These are phyloP conservation scores for Gymnopus androsaceus DNA, from an alignment of 1,284 basidiomycete species.

Conservation along the genomic window DNA sequence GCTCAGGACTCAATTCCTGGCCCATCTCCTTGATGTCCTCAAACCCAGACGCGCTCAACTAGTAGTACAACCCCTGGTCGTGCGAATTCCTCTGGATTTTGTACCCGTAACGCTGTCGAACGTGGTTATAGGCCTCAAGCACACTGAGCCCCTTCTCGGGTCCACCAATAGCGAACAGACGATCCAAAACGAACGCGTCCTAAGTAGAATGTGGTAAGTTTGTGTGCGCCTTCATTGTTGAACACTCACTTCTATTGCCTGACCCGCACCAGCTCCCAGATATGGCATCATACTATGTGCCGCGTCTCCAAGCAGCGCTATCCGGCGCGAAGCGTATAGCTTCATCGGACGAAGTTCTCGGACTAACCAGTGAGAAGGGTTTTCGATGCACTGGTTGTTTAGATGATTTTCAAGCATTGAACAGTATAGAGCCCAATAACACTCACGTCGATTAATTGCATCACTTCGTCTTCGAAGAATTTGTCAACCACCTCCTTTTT, in stretches of 20 bases:
- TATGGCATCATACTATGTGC: constrained; percentile 26
- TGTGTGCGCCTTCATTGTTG: background rate
- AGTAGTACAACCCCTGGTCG: constrained; percentile 19
- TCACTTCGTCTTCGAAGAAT: constrained; percentile 1
- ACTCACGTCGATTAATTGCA: background rate
- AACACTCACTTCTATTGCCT: constrained; percentile 33
- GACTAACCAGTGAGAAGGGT: constrained; percentile 11
- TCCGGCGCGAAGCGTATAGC: constrained; percentile 26
- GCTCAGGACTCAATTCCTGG: background rate
- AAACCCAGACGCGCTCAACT: constrained; percentile 15
- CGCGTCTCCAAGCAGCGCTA: constrained; percentile 39
- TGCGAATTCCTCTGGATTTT: constrained; percentile 19
- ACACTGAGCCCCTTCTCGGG: constrained; percentile 7
- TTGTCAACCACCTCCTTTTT: constrained; percentile 13
- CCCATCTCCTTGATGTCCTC: background rate
- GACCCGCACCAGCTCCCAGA: constrained; percentile 31
- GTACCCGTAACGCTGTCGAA: constrained; percentile 23
- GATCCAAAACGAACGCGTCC: constrained; percentile 25
- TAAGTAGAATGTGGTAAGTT: background rate
- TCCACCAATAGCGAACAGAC: background rate
- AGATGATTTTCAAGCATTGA: background rate
- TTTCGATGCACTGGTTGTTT: constrained; percentile 9
- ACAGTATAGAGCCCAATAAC: background rate
- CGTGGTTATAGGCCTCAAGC: constrained; percentile 19
- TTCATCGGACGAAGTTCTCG: constrained; percentile 32